Percentiles rank a stretch among this genome's conserved stretches.
These are phyloP conservation scores for Trichosporon coremiiforme DNA, from an alignment of 1,284 basidiomycete species.

Conservation along the genomic window DNA sequence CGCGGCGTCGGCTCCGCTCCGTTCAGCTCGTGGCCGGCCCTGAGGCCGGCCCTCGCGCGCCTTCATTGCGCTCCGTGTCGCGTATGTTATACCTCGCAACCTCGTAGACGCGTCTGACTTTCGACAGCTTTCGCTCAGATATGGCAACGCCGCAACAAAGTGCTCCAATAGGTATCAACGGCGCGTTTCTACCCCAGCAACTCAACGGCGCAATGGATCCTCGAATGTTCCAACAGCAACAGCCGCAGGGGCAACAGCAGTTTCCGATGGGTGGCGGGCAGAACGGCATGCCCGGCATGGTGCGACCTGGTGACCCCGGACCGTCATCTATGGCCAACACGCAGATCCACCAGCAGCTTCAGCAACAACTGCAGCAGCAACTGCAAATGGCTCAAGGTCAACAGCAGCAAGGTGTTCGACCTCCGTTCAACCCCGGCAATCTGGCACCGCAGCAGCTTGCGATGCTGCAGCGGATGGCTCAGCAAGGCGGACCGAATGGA, in stretches of 20 bases:
- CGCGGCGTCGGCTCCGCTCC: slow-evolving; percentile 25
- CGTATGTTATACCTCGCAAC: neutral
- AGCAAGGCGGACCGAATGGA: slow-evolving; percentile 25
- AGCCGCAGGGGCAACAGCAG: slow-evolving; percentile 31
- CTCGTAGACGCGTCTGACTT: neutral
- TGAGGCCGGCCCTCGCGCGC: slow-evolving; percentile 33
- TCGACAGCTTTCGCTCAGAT: slow-evolving; percentile 10
- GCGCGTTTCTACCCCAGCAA: slow-evolving; percentile 22
- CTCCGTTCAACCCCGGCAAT: slow-evolving; percentile 30
- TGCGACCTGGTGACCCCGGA: slow-evolving; percentile 38
- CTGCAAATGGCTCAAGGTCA: slow-evolving; percentile 17
- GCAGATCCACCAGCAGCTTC: slow-evolving; percentile 26
- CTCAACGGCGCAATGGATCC: slow-evolving; percentile 32
- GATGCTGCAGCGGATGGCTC: slow-evolving; percentile 40
- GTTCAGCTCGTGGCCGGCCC: slow-evolving; percentile 31
- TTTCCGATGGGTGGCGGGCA: slow-evolving; percentile 15
- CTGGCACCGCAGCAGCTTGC: slow-evolving; percentile 39
- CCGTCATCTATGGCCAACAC: slow-evolving; percentile 38
- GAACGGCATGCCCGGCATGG: slow-evolving; percentile 19
- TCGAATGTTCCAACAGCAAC: slow-evolving; percentile 34
- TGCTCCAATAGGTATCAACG: slow-evolving; percentile 32
- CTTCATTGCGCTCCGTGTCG: slow-evolving; percentile 15
- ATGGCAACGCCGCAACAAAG: slow-evolving; percentile 37
- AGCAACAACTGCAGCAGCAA: slow-evolving; percentile 28
- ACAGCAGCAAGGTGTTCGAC: slow-evolving; percentile 26